Evolutionary conservation across 495 filamentous ascomycete genomes (phyloP).

Genomic region (Lepraria neglecta): DNA sequence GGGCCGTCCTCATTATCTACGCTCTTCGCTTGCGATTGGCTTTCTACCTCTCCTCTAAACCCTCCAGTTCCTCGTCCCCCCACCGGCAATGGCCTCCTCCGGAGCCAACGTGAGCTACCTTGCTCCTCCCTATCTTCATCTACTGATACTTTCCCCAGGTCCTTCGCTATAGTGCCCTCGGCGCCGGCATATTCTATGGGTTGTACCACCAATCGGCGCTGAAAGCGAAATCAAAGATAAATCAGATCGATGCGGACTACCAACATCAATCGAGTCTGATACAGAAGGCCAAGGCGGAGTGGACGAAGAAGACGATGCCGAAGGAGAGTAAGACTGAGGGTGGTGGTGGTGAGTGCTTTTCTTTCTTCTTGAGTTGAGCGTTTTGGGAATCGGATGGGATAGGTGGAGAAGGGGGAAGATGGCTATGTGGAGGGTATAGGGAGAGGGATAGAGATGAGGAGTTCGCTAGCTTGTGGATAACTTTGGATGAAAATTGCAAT

Average conservation of each 20-base stretch:
- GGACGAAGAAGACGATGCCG: constrained; percentile 63
- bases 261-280: constrained; percentile 83
- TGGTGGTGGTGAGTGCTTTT: constrained; percentile 54
- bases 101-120: too few species aligned
- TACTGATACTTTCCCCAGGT: too few species aligned
- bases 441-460: not conserved
- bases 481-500: too few species aligned
- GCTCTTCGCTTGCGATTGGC: too few species aligned
- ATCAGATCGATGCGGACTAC: constrained; percentile 68
- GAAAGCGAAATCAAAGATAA: constrained; percentile 56
- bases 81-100: too few species aligned
- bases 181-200: constrained; percentile 83
- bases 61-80: not conserved
- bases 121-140: too few species aligned
- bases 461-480: too few species aligned
- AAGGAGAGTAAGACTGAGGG: constrained; percentile 45
- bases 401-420: not conserved
- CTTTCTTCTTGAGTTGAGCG: not conserved
- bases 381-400: not conserved
- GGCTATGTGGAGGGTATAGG: not conserved
- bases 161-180: constrained; percentile 87
- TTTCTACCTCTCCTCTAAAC: not conserved
- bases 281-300: constrained; percentile 84
- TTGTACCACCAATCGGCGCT: constrained; percentile 80
- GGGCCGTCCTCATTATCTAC: too few species aligned